Percentiles rank a stretch among this genome's conserved stretches.
Conservation (phyloP, 805 yeast genomes). For the Candida manassasensis region DNA sequence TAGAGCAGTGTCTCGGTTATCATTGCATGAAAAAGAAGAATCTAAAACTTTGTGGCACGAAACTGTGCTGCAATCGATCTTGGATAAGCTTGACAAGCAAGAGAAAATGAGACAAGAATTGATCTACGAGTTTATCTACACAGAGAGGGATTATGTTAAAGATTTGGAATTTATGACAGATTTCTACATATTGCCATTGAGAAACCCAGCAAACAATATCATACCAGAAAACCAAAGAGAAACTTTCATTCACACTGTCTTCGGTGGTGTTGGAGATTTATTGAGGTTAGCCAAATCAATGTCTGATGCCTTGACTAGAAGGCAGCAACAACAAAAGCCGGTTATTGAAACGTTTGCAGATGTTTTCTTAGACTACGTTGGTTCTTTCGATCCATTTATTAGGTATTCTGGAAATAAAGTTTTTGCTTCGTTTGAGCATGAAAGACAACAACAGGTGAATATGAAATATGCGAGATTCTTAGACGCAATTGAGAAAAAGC, state of each 20-base stretch:
- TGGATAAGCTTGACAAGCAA: conserved; percentile 72
- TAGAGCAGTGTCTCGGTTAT: conserved; percentile 65
- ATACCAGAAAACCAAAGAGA: conserved; percentile 88
- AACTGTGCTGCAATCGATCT: conserved; percentile 75
- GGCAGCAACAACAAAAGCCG: conserved; percentile 78
- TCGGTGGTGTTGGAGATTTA: conserved; percentile 84
- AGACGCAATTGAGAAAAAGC: conserved; percentile 80
- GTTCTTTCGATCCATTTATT: conserved; percentile 87
- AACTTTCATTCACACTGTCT: conserved; percentile 85
- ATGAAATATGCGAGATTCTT: conserved; percentile 90
- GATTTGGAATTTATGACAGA: conserved; percentile 91
- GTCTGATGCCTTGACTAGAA: conserved; percentile 81
- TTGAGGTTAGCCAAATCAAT: conserved; percentile 77
- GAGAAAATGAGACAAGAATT: conserved; percentile 94
- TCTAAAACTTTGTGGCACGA: conserved; percentile 90
- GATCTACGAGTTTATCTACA: conserved; percentile 87
- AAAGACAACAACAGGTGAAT: conserved; percentile 86
- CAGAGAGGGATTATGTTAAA: conserved; percentile 93
- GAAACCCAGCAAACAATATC: conserved; percentile 67
- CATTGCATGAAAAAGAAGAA: conserved; percentile 64
- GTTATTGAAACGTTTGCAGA: conserved; percentile 86
- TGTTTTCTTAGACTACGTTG: conserved; percentile 75
- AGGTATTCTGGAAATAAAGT: conserved; percentile 92
- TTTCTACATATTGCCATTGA: conserved; percentile 86
- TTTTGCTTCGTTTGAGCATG: conserved; percentile 92